Percentiles rank a stretch among this genome's conserved stretches.
phyloP scores from a whole-genome alignment of 116 monocot species.

The Thalassia testudinum region DNA sequence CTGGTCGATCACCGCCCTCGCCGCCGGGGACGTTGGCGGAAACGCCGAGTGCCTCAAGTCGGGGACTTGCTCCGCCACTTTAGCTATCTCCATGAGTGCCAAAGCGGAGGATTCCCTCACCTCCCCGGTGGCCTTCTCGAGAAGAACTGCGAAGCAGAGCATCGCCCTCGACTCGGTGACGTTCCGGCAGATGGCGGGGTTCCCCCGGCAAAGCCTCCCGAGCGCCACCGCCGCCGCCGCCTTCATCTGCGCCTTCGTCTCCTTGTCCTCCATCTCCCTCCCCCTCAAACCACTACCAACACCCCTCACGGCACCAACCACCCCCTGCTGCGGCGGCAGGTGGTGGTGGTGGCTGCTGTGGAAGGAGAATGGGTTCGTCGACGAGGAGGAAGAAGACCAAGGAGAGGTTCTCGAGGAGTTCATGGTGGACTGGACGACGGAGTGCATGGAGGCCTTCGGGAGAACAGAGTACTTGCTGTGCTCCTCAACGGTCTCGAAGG shows the following conservation, averaged over 20 bases:
- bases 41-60: slow-evolving; percentile 75
- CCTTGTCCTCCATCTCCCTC: slow-evolving; percentile 73
- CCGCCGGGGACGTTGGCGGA: slow-evolving; percentile 82
- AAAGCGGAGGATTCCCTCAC: slow-evolving; percentile 69
- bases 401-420: not conserved
- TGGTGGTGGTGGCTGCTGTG: not conserved
- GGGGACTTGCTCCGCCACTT: slow-evolving; percentile 49
- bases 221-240: slow-evolving; percentile 84
- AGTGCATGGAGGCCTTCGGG: slow-evolving; percentile 42
- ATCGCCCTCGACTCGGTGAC: slow-evolving; percentile 81
- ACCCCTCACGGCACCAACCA: too few relatives aligned
- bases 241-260: slow-evolving; percentile 67
- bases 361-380: not conserved
- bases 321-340: not conserved
- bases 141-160: slow-evolving; percentile 77
- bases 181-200: slow-evolving; percentile 54
- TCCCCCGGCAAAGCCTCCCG: slow-evolving; percentile 48
- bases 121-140: slow-evolving; percentile 67
- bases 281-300: slow-evolving; percentile 43
- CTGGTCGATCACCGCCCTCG: slow-evolving; percentile 73
- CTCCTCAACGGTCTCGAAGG: slow-evolving; percentile 95
- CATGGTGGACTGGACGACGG: slow-evolving; percentile 40
- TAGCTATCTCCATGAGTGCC: slow-evolving; percentile 76
- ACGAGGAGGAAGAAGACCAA: not conserved
- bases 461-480: slow-evolving; percentile 67